A percentile compares a stretch with the other conserved stretches of the same genome.
These are phyloP conservation scores for Dictyostelium discoideum DNA, from an alignment of 78 protist species.

Conservation along the genomic window dicty_2.7 NC_007088.5:1913001-1913500, in stretches of 20 bases:
- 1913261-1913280: background rate
- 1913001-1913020: too few relatives aligned
- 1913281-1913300: slow-evolving; percentile 2
- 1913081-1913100: too few relatives aligned
- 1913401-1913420: background rate
- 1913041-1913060: too few relatives aligned
- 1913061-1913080: too few relatives aligned
- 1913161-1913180: too few relatives aligned
- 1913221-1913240: background rate
- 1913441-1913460: background rate
- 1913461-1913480: slow-evolving; percentile 34
- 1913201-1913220: background rate
- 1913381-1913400: slow-evolving; percentile 10
- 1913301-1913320: slow-evolving; percentile 9
- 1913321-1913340: background rate
- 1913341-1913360: too few relatives aligned
- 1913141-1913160: too few relatives aligned
- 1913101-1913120: too few relatives aligned
- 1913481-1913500: background rate
- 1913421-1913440: background rate
- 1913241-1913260: slow-evolving; percentile 4
- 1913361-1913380: background rate
- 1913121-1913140: too few relatives aligned
- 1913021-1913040: too few relatives aligned
- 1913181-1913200: background rate